Evolutionary conservation across 73 alveolate species (phyloP).

Genomic region (Diophrys sp.): DNA sequence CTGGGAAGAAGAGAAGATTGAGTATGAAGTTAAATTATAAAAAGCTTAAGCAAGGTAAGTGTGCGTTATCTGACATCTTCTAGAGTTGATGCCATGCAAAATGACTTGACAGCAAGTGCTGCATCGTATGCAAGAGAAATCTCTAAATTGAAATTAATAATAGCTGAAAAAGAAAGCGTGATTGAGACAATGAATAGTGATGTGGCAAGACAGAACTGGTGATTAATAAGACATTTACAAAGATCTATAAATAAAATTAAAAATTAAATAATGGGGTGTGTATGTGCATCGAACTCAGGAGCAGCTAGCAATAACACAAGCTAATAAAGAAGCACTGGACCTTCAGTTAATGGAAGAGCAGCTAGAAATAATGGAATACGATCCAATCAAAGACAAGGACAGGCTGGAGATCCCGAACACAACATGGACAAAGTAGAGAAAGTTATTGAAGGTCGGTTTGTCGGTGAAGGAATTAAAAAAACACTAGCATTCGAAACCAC

Average conservation of each 20-base stretch:
- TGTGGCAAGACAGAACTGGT: conserved; percentile 21
- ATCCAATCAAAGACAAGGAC: no score
- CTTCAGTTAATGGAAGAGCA: no score
- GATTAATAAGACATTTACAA: no score
- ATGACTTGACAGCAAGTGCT: conserved; percentile 92
- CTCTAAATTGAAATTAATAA: conserved; percentile 78
- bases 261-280: no score
- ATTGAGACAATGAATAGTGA: conserved; percentile 63
- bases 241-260: no score
- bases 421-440: conserved; percentile 6
- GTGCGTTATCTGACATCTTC: background rate
- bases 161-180: conserved; percentile 88
- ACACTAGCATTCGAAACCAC: conserved; percentile 8
- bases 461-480: conserved; percentile 12
- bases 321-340: no score
- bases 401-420: background rate
- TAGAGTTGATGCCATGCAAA: conserved; percentile 94
- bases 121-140: conserved; percentile 95
- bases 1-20: conserved; percentile 95
- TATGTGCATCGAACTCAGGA: background rate
- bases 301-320: background rate
- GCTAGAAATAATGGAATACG: no score
- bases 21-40: conserved; percentile 94
- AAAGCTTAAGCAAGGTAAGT: conserved; percentile 92
- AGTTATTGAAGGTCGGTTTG: conserved; percentile 6